These are phyloP conservation scores for Lasiodiplodia citricola DNA, from an alignment of 2,329 filamentous ascomycete species.

Conservation along the genomic window DNA sequence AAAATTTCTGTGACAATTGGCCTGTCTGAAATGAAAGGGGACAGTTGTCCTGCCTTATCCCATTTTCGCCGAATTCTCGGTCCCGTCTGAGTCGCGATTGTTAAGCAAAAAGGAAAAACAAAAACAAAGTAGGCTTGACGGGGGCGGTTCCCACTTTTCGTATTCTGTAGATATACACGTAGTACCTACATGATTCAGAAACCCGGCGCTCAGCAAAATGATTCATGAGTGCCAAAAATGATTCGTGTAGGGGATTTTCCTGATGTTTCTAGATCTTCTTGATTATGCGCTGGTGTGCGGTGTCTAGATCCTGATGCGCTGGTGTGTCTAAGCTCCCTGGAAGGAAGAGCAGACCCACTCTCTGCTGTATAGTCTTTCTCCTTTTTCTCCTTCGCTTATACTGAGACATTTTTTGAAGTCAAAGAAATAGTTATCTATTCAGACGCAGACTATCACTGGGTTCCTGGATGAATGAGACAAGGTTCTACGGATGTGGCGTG, in stretches of 20 bases:
- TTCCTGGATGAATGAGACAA: too few species aligned
- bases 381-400: too few species aligned
- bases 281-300: not conserved
- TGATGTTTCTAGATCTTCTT: not conserved
- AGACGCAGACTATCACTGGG: too few species aligned
- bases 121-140: not conserved
- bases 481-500: too few species aligned
- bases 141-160: not conserved
- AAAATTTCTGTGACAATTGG: not conserved
- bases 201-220: not conserved
- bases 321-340: too few species aligned
- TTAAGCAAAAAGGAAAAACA: not conserved
- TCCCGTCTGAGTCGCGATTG: not conserved
- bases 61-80: not conserved
- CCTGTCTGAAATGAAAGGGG: constrained; percentile 1
- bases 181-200: not conserved
- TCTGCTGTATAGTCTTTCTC: too few species aligned
- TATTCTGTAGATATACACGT: not conserved
- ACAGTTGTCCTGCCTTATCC: not conserved
- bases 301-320: too few species aligned
- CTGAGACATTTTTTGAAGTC: too few species aligned
- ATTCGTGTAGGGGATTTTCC: not conserved
- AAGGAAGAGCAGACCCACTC: too few species aligned
- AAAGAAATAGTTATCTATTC: too few species aligned
- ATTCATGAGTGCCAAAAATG: not conserved